Base-by-base conservation (phyloP, 805 yeast species). In the Yamadazyma paraphyllophila region DNA sequence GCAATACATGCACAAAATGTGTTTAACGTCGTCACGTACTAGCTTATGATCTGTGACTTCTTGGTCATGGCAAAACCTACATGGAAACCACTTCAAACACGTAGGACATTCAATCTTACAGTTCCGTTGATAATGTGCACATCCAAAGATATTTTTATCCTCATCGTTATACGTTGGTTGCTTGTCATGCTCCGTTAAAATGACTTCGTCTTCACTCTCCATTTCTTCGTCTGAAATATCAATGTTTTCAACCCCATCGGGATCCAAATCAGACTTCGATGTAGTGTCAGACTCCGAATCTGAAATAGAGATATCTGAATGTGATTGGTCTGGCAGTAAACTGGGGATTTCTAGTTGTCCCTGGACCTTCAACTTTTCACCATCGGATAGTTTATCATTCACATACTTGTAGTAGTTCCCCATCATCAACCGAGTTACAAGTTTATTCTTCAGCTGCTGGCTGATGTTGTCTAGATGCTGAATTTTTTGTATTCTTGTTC, bases 21-120 rank as follows among this genome's bases (percentile, higher is more conserved):
- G 83, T 47, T 71, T 73, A 2, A 88, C 86, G 38, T 76, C 74
- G 24, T 71, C 68, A 38, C 96, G 73, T 3, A 58, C 44, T 29
- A 72, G 65, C 57, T 88, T 76, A 52, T 74, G 79, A 61, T 85
- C 95, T 10, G 70, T 57, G 16, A 75, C 73, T 20, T 62, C 76
- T n/a, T 67, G 73, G 57, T 86, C 96, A 63, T 91, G 97, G 60
- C 97, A 91, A 52, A 87, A 79, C 11, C 96, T 76, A 65, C 97
- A 91, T 1, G 88, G 66, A 53, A 71, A 85, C 92, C 96, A 91
- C 58, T 74, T 73, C 27, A 71, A 64, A 58, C 97, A 91, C 2
- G 74, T 73, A 10, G 85, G 75, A 59, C 97, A 91, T 57, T 88
- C 94, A 41, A 87, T 63, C 60, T 90, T 89, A 66, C 96, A 89